Evolutionary conservation across 805 yeast genomes (phyloP), one percentile per base, ranked within the genome.

Genomic region (Saccharomycopsis vini): DNA sequence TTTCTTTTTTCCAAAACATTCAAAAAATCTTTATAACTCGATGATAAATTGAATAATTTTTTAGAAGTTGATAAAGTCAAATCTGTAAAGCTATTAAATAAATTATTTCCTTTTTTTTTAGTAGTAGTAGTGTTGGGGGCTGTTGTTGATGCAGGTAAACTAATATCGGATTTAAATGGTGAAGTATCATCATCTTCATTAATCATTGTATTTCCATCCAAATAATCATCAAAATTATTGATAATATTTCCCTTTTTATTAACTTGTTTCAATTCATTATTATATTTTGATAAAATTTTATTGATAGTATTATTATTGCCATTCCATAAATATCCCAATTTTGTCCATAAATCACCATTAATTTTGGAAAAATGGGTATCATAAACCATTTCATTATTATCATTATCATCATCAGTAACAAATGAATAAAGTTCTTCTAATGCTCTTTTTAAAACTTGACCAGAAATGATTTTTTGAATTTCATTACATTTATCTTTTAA

Each of bases 401-500:
- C 21, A 16, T 32, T 36, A n/a, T 36, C 38, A 28, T 21, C 35
- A 12, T 30, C 40, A 10, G 21, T 28, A 5, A 26, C 19, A 36
- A 29, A 40, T 4, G 37, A 19, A 28, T 49, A 49, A n/a, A 36
- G 29, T 44, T 67, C 72, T 10, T 53, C 47, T 16, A 66, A 54
- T 5, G 66, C 63, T 32, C 58, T 43, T 18, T 62, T 65, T 30
- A 92, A 56, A 2, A 86, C 84, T 43, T 78, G 80, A 51, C 72
- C 72, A 26, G 89, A 81, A 2, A 90, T 71, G 7, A 88, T 81
- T 62, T 84, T 54, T 38, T 64, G 66, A 4, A 92, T 77, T 49
- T 86, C 69, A 52, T 87, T 87, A 3, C 95, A 85, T 52, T 95
- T 72, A 55, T 87, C 96, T 45, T 90, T 68, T 50, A 96, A 86